A percentile compares a stretch with the other conserved stretches of the same genome.
These are phyloP conservation scores for Podospora conica DNA, from an alignment of 495 filamentous ascomycete species.

Conservation along the genomic window DNA sequence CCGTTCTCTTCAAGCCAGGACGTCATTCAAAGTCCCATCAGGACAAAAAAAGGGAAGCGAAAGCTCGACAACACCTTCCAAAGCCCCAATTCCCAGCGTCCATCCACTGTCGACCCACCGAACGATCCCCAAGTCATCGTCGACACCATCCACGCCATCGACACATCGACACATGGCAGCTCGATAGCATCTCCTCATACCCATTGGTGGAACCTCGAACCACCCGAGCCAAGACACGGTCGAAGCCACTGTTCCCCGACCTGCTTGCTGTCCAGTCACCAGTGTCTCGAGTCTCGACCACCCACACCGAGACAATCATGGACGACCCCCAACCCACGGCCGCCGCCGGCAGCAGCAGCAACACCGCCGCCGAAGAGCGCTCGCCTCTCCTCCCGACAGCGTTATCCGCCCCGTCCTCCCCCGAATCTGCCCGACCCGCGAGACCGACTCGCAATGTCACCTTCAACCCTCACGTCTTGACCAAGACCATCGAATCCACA, in stretches of 20 bases:
- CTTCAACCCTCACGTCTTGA: slow-evolving; percentile 45
- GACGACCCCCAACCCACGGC: not conserved
- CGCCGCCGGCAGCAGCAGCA: not conserved
- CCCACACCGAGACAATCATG: not conserved
- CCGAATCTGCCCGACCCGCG: slow-evolving; percentile 31
- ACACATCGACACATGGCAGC: not conserved
- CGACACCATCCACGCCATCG: not conserved
- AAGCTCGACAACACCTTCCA: not conserved
- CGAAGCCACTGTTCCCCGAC: not conserved
- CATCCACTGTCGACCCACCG: not conserved
- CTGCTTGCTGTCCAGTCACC: too few species aligned
- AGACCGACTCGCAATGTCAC: slow-evolving; percentile 40
- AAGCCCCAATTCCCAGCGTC: not conserved
- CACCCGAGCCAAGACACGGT: not conserved
- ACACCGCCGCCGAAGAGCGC: slow-evolving; percentile 14
- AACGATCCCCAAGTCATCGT: too few species aligned
- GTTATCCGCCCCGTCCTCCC: slow-evolving; percentile 16
- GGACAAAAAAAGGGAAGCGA: not conserved
- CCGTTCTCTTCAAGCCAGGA: not conserved
- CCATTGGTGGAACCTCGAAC: not conserved
- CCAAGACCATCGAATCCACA: slow-evolving; percentile 45
- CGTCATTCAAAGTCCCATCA: not conserved
- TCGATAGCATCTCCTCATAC: not conserved
- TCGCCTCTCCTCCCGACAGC: slow-evolving; percentile 35
- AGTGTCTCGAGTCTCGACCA: too few species aligned